A percentile compares a stretch with the other conserved stretches of the same genome.
Conservation (phyloP, 164 flowering plant genomes). For the Paratinospora sagittata region DNA sequence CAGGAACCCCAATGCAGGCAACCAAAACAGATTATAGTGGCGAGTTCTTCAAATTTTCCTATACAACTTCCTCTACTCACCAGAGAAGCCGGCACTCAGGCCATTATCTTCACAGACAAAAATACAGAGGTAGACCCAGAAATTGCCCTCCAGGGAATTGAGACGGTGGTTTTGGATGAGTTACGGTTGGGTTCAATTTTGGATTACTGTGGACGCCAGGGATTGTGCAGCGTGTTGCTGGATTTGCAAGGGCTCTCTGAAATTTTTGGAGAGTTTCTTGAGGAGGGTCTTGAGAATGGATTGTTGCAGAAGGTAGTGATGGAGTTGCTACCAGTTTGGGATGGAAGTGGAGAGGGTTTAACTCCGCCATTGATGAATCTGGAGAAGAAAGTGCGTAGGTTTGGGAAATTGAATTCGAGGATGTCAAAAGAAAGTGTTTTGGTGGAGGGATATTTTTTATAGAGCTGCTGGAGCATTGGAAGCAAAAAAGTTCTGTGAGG, state of each 20-base stretch:
- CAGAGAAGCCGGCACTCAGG: slow-evolving; percentile 26
- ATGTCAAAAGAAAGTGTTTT: slow-evolving; percentile 36
- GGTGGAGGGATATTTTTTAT: slow-evolving; percentile 65
- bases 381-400: slow-evolving; percentile 13
- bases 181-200: slow-evolving; percentile 42
- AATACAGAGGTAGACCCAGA: slow-evolving; percentile 27
- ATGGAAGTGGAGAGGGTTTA: slow-evolving; percentile 14
- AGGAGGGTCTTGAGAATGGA: slow-evolving; percentile 43
- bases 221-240: slow-evolving; percentile 60
- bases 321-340: slow-evolving; percentile 65
- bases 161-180: slow-evolving; percentile 48
- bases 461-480: too few relatives aligned
- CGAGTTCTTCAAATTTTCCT: slow-evolving; percentile 25
- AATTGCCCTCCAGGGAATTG: slow-evolving; percentile 36
- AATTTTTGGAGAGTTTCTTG: slow-evolving; percentile 41
- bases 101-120: slow-evolving; percentile 43
- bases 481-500: too few relatives aligned
- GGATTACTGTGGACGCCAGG: slow-evolving; percentile 49
- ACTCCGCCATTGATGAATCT: slow-evolving; percentile 13
- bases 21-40: slow-evolving; percentile 49
- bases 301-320: slow-evolving; percentile 59
- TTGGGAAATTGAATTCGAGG: slow-evolving; percentile 33
- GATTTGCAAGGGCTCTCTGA: slow-evolving; percentile 45
- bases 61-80: slow-evolving; percentile 21
- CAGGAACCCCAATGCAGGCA: slow-evolving; percentile 75